phyloP scores from a whole-genome alignment of 495 filamentous ascomycete species.

The Pyrenula massariospora region DNA sequence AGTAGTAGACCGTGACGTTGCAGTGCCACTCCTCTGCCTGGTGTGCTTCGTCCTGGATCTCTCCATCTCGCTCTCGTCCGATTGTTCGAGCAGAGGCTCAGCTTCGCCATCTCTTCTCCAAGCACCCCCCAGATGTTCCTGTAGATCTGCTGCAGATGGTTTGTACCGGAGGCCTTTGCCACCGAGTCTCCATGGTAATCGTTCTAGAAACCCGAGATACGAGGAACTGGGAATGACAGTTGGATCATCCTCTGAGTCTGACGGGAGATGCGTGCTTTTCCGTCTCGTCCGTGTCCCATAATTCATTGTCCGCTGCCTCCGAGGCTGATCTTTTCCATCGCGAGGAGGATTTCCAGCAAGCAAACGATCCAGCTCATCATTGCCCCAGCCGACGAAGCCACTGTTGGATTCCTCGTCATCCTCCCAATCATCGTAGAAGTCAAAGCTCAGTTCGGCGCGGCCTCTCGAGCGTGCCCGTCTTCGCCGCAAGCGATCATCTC shows the following conservation, averaged over 20 bases:
- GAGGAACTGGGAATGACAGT: conserved; percentile 85
- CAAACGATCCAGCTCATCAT: conserved; percentile 80
- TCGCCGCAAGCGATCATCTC: conserved; percentile 62
- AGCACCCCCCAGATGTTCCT: conserved; percentile 63
- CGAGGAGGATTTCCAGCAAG: conserved; percentile 55
- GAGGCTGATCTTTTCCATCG: conserved; percentile 49
- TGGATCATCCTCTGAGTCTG: conserved; percentile 58
- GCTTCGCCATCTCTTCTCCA: conserved; percentile 40
- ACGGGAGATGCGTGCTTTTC: conserved; percentile 51
- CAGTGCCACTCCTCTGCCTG: conserved; percentile 67
- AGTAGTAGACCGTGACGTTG: conserved; percentile 69
- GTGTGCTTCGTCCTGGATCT: conserved; percentile 24
- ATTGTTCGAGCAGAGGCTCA: conserved; percentile 60
- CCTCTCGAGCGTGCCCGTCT: conserved; percentile 44
- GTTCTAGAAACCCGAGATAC: conserved; percentile 72
- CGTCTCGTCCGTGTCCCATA: conserved; percentile 60
- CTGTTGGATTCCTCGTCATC: conserved; percentile 55
- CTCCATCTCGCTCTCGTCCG: conserved; percentile 34
- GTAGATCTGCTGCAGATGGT: conserved; percentile 80
- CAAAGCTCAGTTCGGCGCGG: conserved; percentile 72
- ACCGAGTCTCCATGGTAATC: conserved; percentile 78
- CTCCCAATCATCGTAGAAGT: conserved; percentile 98
- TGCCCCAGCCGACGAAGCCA: conserved; percentile 59
- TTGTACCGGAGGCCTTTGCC: conserved; percentile 72
- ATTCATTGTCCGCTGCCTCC: conserved; percentile 71